Conservation (phyloP, 495 filamentous ascomycete species). For the Tetracladium marchalianum region DNA sequence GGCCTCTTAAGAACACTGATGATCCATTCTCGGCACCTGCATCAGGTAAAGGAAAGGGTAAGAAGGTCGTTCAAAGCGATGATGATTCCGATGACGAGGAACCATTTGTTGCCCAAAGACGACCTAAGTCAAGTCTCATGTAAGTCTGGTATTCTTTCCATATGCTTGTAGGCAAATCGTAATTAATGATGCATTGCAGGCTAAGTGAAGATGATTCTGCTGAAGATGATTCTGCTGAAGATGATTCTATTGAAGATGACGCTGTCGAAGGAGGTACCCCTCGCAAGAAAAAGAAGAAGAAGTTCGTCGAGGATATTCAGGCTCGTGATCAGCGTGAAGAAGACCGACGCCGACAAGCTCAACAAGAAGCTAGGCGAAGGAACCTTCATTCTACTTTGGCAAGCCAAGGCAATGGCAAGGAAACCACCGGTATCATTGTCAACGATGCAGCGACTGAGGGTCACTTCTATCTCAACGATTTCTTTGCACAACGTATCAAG, state of each 20-base stretch:
- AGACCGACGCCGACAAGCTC: conserved; percentile 31
- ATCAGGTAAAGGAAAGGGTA: background rate
- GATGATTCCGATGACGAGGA: too few relatives aligned
- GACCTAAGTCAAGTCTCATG: too few relatives aligned
- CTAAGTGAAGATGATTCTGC: too few relatives aligned
- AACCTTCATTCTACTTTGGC: conserved; percentile 33
- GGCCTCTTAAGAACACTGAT: too few relatives aligned
- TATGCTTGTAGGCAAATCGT: too few relatives aligned
- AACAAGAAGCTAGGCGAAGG: conserved; percentile 39
- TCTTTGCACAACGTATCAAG: conserved; percentile 40
- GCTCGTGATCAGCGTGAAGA: conserved; percentile 36
- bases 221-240: conserved; percentile 4
- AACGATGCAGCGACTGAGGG: conserved; percentile 57
- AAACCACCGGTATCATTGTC: conserved; percentile 43
- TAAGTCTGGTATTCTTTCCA: too few relatives aligned
- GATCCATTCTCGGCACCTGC: background rate
- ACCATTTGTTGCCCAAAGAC: too few relatives aligned
- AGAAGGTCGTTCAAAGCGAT: too few relatives aligned
- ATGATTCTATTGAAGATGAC: conserved; percentile 3
- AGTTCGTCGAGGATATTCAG: conserved; percentile 30
- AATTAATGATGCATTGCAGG: background rate
- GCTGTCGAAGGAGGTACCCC: conserved; percentile 1
- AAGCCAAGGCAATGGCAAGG: conserved; percentile 29
- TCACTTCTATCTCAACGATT: conserved; percentile 37
- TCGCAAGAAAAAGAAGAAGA: conserved; percentile 37